Conservation (phyloP, 148 eudicot genomes). For the Dianthus caryophyllus region DNA sequence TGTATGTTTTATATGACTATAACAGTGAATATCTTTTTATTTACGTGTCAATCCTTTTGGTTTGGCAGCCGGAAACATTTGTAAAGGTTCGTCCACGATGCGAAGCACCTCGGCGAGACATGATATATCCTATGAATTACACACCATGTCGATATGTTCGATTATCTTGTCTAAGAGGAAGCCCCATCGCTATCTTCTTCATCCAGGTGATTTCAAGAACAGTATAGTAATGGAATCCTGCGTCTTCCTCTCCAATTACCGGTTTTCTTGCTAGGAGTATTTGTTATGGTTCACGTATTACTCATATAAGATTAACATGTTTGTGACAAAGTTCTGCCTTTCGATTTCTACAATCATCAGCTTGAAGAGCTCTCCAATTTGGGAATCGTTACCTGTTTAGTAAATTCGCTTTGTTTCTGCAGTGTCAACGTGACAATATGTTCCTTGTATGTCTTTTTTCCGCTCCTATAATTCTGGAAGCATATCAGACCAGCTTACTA, state of each 20-base stretch:
- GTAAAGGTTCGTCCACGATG: conserved; percentile 70
- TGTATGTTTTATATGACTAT: not conserved
- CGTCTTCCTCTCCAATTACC: not conserved
- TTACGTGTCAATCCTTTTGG: conserved; percentile 6
- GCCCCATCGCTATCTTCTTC: conserved; percentile 79
- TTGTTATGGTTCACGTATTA: not conserved
- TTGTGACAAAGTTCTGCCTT: not conserved
- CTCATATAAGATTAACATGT: not conserved
- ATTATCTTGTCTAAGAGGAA: conserved; percentile 80
- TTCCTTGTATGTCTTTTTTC: not conserved
- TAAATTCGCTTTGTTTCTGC: not conserved
- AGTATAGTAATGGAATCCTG: conserved; percentile 1
- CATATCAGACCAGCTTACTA: not conserved
- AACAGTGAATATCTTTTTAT: not conserved
- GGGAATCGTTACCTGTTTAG: not conserved
- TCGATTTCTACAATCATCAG: not conserved
- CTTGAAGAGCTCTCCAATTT: not conserved
- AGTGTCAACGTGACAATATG: not conserved
- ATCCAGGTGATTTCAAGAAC: conserved; percentile 49
- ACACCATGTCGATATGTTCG: conserved; percentile 78
- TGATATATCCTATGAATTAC: conserved; percentile 68
- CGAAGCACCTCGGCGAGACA: conserved; percentile 88
- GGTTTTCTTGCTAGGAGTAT: not conserved
- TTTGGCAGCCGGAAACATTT: conserved; percentile 72
- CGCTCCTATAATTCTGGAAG: not conserved